Evolutionary conservation across 371 early-diverging fungal genomes (phyloP).

Genomic region (Mortierella sp.): DNA sequence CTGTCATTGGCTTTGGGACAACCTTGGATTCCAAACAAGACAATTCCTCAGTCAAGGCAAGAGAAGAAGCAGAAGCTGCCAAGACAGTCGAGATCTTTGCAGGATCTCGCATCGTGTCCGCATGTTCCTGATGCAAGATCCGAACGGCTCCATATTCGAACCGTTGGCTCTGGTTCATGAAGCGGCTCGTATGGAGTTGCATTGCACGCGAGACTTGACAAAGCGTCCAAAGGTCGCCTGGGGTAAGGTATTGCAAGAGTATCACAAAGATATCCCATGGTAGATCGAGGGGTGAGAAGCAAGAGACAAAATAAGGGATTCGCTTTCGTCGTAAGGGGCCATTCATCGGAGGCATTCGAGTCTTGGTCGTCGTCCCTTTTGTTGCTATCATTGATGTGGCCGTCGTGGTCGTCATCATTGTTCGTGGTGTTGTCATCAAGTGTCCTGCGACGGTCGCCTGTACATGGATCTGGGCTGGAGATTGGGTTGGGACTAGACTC

Average conservation of each 20-base stretch:
- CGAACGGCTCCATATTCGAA: conserved; percentile 28
- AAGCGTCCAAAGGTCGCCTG: conserved; percentile 40
- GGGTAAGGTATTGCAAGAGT: conserved; percentile 31
- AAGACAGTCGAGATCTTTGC: no score
- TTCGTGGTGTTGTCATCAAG: no score
- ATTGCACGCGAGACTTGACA: conserved; percentile 35
- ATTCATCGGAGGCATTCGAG: background rate
- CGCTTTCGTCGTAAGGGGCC: background rate
- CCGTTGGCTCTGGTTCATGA: conserved; percentile 31
- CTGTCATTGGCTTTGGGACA: no score
- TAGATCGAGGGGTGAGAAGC: conserved; percentile 44
- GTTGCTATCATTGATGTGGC: no score
- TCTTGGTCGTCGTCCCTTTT: background rate
- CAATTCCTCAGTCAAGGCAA: no score
- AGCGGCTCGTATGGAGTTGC: conserved; percentile 18
- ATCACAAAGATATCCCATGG: conserved; percentile 35
- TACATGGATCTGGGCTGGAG: no score
- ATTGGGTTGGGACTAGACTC: no score
- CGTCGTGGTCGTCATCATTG: no score
- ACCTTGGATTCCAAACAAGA: no score
- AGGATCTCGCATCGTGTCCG: conserved; percentile 1
- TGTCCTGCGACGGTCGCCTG: no score
- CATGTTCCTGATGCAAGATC: conserved; percentile 42
- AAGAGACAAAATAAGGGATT: conserved; percentile 17
- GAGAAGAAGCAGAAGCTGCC: no score